phyloP scores from a whole-genome alignment of 2,329 filamentous ascomycete species.

The Dryadomyces quercus-mongolicae region DNA sequence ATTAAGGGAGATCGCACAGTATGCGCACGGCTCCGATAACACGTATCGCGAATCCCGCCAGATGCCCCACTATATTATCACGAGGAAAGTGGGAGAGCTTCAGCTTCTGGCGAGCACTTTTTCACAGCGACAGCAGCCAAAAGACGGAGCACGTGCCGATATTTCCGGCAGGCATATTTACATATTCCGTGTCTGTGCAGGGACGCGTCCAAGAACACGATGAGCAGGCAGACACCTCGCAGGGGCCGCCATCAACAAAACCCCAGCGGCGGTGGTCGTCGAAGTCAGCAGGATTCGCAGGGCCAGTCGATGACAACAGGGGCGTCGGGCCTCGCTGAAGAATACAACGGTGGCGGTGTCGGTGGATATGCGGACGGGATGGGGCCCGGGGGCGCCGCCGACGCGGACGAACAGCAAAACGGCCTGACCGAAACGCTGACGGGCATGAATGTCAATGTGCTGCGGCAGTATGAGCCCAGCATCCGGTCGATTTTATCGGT shows the following conservation, averaged over 20 bases:
- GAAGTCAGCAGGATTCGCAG: slow-evolving; percentile 18
- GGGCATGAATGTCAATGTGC: slow-evolving; percentile 76
- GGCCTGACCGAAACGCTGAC: slow-evolving; percentile 24
- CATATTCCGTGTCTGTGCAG: too few species aligned
- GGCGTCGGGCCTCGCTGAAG: neutral
- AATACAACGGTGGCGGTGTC: neutral
- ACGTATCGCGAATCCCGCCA: neutral
- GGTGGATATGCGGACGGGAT: neutral
- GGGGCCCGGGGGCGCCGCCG: neutral
- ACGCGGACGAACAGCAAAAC: neutral
- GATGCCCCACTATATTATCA: neutral
- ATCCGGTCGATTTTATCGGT: slow-evolving; percentile 65
- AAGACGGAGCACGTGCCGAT: too few species aligned
- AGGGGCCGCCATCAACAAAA: slow-evolving; percentile 17
- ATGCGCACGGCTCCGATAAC: neutral
- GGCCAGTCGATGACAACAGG: slow-evolving; percentile 15
- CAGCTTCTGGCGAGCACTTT: too few species aligned
- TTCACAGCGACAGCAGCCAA: too few species aligned
- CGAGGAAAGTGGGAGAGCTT: too few species aligned
- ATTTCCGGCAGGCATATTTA: neutral
- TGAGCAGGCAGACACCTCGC: slow-evolving; percentile 32
- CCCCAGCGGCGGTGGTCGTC: slow-evolving; percentile 15
- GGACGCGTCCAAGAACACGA: slow-evolving; percentile 14
- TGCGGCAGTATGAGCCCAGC: slow-evolving; percentile 67
- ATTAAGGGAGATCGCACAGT: neutral